phyloP scores from a whole-genome alignment of 176 grass and related monocot genomes.

The Eremochloa ophiuroides region DNA sequence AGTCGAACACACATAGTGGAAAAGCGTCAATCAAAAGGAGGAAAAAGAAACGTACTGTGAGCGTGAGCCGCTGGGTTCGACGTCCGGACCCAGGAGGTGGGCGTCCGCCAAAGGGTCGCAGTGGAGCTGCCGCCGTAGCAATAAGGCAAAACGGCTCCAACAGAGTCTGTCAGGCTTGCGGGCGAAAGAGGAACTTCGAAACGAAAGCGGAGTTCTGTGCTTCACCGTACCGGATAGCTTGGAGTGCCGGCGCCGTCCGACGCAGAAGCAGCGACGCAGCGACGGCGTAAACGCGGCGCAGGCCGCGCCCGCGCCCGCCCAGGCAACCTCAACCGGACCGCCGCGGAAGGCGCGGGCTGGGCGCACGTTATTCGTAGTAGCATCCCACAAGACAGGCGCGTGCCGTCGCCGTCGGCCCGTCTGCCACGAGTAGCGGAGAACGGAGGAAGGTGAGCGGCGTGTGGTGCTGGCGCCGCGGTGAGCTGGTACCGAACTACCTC shows the following conservation, averaged over 20 bases:
- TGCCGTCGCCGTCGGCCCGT: background rate
- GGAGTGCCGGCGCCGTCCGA: slow-evolving; percentile 4
- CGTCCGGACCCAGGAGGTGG: slow-evolving; percentile 47
- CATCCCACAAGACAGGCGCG: background rate
- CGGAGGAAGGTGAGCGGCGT: too few relatives aligned
- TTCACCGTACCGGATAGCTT: slow-evolving; percentile 8
- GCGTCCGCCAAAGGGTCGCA: slow-evolving; percentile 49
- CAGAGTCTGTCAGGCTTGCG: background rate
- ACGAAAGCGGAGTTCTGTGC: background rate
- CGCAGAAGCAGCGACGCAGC: background rate
- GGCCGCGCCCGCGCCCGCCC: background rate
- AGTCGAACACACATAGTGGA: background rate
- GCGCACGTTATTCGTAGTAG: slow-evolving; percentile 23
- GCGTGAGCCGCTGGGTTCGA: slow-evolving; percentile 17
- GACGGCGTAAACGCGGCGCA: background rate
- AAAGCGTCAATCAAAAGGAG: background rate
- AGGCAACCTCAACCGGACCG: slow-evolving; percentile 16
- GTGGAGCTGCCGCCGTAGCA: slow-evolving; percentile 35
- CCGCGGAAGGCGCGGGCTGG: background rate
- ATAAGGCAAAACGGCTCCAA: slow-evolving; percentile 5
- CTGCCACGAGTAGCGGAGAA: background rate
- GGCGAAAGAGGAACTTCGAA: background rate
- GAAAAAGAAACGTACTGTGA: slow-evolving; percentile 29
- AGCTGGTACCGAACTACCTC: background rate
- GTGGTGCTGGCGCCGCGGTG: background rate